A percentile compares a stretch with the other conserved stretches of the same genome.
These are phyloP conservation scores for Lactifluus piperatus DNA, from an alignment of 768 basidiomycete genomes.

Conservation along the genomic window DNA sequence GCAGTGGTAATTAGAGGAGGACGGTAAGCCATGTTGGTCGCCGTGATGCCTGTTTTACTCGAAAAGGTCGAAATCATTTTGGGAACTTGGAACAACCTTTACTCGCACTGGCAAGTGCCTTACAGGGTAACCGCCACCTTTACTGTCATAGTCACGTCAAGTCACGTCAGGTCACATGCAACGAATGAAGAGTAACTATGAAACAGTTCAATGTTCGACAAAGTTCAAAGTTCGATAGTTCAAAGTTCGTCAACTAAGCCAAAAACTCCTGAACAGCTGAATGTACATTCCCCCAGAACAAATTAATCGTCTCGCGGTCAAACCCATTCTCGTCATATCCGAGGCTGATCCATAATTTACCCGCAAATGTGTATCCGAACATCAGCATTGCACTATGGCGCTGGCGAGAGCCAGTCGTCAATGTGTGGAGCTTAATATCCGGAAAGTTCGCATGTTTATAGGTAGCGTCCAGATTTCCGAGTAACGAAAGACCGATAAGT, in stretches of 20 bases:
- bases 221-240: too few species aligned
- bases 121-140: background rate
- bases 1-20: constrained; percentile 11
- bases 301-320: constrained; percentile 46
- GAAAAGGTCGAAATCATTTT: constrained; percentile 22
- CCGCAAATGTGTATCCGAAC: constrained; percentile 72
- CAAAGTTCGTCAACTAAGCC: constrained; percentile 17
- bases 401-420: constrained; percentile 82
- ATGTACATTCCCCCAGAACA: constrained; percentile 59
- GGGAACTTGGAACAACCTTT: background rate
- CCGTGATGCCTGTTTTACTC: constrained; percentile 13
- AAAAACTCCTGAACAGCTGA: constrained; percentile 52
- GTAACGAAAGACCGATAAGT: constrained; percentile 68
- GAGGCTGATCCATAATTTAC: constrained; percentile 69
- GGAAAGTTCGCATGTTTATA: constrained; percentile 62
- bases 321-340: constrained; percentile 78
- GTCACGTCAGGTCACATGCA: background rate
- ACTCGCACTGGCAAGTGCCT: background rate
- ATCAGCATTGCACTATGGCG: constrained; percentile 68
- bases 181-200: background rate
- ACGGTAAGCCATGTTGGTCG: constrained; percentile 18
- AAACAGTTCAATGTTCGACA: too few species aligned
- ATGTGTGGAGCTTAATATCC: constrained; percentile 49
- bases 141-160: background rate
- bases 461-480: constrained; percentile 79